Evolutionary conservation across 306 rosid genomes (phyloP).

Genomic region (Cucumis melo): DNA sequence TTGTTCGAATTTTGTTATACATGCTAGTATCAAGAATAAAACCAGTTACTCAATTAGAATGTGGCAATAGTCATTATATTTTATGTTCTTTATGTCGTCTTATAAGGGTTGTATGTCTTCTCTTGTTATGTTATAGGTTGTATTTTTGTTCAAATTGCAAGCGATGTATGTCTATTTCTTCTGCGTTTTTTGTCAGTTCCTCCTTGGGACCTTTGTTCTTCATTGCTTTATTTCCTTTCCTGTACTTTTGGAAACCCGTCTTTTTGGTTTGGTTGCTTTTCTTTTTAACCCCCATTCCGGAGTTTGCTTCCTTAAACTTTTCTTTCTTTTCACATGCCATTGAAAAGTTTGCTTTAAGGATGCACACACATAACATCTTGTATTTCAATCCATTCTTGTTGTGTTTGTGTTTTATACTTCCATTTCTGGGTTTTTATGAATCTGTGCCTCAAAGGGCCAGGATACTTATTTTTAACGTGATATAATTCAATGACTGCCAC

Average conservation of each 20-base stretch:
- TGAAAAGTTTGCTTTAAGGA: background rate
- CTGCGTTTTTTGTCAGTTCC: background rate
- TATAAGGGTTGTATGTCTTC: background rate
- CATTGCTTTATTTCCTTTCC: background rate
- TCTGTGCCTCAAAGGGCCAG: background rate
- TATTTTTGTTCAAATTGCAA: too few species aligned
- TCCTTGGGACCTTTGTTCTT: background rate
- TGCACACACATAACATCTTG: background rate
- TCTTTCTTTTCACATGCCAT: background rate
- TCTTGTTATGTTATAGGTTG: too few species aligned
- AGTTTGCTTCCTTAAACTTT: background rate
- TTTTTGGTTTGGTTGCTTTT: too few species aligned
- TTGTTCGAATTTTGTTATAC: background rate
- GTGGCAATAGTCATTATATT: background rate
- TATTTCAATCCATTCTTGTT: background rate
- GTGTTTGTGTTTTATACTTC: background rate
- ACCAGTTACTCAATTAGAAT: background rate
- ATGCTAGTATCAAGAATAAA: background rate
- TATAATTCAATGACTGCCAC: background rate
- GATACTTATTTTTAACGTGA: background rate
- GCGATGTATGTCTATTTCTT: background rate
- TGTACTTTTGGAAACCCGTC: background rate
- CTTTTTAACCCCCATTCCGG: too few species aligned
- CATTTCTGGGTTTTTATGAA: background rate
- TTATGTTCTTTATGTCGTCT: background rate